Evolutionary conservation across 371 early-diverging fungal genomes (phyloP).

Genomic region (Apophysomyces variabilis): DNA sequence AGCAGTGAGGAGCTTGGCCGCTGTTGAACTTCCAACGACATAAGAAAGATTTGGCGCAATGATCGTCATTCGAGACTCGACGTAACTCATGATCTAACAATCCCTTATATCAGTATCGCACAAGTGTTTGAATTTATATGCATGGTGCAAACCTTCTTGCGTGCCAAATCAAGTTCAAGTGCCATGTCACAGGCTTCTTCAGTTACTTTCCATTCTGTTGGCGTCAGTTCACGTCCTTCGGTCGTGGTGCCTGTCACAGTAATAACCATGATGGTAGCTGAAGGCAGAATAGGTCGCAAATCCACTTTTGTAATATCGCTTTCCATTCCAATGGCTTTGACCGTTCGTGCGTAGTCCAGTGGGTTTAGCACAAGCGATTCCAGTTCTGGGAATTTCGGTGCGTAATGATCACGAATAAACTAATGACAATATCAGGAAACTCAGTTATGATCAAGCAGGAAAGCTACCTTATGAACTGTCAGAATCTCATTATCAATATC

Average conservation of each 20-base stretch:
- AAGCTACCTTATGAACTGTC: slow-evolving; percentile 80
- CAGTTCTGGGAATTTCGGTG: slow-evolving; percentile 88
- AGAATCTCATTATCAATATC: slow-evolving; percentile 90
- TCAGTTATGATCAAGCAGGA: background rate
- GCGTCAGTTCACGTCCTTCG: slow-evolving; percentile 66
- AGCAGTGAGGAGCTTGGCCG: slow-evolving; percentile 90
- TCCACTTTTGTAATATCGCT: slow-evolving; percentile 72
- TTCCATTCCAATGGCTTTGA: slow-evolving; percentile 84
- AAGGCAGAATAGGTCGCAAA: slow-evolving; percentile 78
- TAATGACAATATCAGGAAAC: slow-evolving; percentile 31
- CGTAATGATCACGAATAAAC: slow-evolving; percentile 92
- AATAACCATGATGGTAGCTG: slow-evolving; percentile 91
- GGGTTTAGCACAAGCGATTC: slow-evolving; percentile 88
- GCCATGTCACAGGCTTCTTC: slow-evolving; percentile 85
- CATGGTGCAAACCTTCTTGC: slow-evolving; percentile 53
- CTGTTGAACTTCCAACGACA: slow-evolving; percentile 85
- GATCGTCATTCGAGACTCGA: slow-evolving; percentile 90
- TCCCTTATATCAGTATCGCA: background rate
- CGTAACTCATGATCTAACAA: slow-evolving; percentile 79
- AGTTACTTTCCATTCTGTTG: slow-evolving; percentile 67
- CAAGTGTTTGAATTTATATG: background rate
- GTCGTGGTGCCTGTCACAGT: slow-evolving; percentile 91
- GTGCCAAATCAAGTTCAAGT: slow-evolving; percentile 72
- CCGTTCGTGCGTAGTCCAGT: slow-evolving; percentile 87
- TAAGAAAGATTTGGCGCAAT: slow-evolving; percentile 95